Conservation (phyloP, 352 stramenopile genomes). For the Globisporangium yorkense region DNA sequence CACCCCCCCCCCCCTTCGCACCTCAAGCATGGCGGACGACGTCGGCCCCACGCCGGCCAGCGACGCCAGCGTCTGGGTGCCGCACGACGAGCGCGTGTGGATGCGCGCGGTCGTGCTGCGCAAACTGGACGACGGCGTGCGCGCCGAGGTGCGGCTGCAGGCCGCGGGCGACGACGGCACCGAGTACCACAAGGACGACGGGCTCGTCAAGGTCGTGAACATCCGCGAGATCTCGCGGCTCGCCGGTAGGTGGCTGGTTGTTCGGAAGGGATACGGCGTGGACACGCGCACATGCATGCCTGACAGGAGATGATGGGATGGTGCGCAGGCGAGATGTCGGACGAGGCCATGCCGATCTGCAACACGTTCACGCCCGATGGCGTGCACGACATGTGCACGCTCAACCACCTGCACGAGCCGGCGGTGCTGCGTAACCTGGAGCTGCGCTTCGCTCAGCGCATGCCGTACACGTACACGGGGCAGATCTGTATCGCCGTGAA, state of each 20-base stretch:
- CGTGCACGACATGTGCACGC: slow-evolving; percentile 73
- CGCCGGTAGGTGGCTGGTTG: slow-evolving; percentile 20
- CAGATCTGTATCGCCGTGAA: slow-evolving; percentile 81
- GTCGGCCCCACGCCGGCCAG: slow-evolving; percentile 40
- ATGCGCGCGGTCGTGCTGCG: slow-evolving; percentile 68
- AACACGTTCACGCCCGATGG: slow-evolving; percentile 64
- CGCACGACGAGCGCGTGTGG: slow-evolving; percentile 69
- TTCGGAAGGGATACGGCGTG: background rate
- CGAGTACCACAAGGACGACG: slow-evolving; percentile 53
- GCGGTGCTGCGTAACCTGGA: slow-evolving; percentile 75
- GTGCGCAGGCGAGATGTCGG: slow-evolving; percentile 48
- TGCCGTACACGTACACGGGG: slow-evolving; percentile 80
- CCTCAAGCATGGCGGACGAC: slow-evolving; percentile 22
- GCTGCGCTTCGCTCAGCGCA: slow-evolving; percentile 56
- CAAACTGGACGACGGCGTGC: slow-evolving; percentile 37
- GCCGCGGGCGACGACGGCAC: slow-evolving; percentile 34
- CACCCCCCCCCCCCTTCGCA: background rate
- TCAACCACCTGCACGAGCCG: slow-evolving; percentile 78
- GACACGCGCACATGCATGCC: background rate
- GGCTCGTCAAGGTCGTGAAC: slow-evolving; percentile 52
- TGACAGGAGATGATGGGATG: background rate
- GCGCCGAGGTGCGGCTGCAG: slow-evolving; percentile 60
- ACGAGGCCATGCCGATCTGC: slow-evolving; percentile 78
- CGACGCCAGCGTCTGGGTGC: slow-evolving; percentile 76
- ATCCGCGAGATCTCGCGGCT: slow-evolving; percentile 58